Evolutionary conservation across 2,329 filamentous ascomycete genomes (phyloP), one percentile per base, ranked within the genome.

Genomic region (Fusarium foetens): DNA sequence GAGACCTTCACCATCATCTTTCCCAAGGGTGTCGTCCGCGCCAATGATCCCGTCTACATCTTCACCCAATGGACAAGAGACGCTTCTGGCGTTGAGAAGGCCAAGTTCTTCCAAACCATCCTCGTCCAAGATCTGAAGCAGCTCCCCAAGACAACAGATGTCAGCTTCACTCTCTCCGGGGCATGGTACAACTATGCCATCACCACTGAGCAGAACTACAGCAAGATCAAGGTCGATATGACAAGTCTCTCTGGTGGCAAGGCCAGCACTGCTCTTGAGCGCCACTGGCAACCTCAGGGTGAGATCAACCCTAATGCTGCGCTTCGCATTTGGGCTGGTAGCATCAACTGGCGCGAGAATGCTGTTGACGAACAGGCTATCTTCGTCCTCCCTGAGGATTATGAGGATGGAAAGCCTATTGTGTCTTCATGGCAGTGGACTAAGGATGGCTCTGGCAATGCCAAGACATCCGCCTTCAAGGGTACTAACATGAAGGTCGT

Each of bases 181-280:
- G 0, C 54, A 0, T 10, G 3, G 2, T 57, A 36, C 16, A 36
- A 0, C 14, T 31, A 19, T 36, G 21, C 0, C 0, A 7, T 58
- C 2, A 58, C 54, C 41, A 58, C 54, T 14, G 27, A 58, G 41
- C 54, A 58, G 31, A 58, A 48, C 19, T 58, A 48, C 8, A 0
- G 0, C 31, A 58, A 58, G 31, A 11, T 58, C 54, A 46, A 46
- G 17, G 41, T 48, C 0, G 1, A 3, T 3, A 35, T 57, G 25
- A 10, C 49, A 0, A 16, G 38, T 1, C 5, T 0, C 1, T 11
- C 1, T 7, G 29, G 27, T 9, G 0, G 5, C 3, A 31, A 31
- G 8, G 21, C 16, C 6, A 10, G 12, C 13, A 1, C 39, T 43
- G 2, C 39, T 43, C 39, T 57, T 0, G 7, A 43, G 3, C 53